Base-by-base conservation (phyloP, 1,139 yeast species). In the Suhomyces kunorum region DNA sequence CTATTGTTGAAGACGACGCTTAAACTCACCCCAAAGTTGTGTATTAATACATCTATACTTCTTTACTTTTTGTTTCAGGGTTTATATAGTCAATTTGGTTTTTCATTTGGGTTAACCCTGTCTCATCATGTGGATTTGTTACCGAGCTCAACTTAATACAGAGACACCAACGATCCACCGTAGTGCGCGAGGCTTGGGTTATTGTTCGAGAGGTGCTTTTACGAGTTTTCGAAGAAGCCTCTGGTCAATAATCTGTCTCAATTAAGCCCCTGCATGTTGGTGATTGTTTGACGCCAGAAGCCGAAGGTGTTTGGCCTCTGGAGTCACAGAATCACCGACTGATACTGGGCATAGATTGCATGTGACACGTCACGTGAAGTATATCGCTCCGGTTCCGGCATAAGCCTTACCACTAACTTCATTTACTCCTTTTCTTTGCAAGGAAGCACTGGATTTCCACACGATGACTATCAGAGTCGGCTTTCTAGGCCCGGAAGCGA, bases 401-500 rank as follows among this genome's bases (percentile, higher is more conserved):
- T 20, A n/a, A 20, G 8, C 11, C 24, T 9, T 7, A 20, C 24
- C 11, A 3, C 8, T 9, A 20, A 9, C 24, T 20, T 11, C 22
- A 20, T 11, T 8, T 18, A 18, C 8, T 18, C 7, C 8, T 6
- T 8, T 18, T 18, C 8, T 18, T 18, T 8, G 8, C 9, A 8
- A 8, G 23, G 22, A 8, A 15, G 22, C 6, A 15, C 16, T 16
- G 11, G 8, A 5, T 28, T 24, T 6, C 23, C 24, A 12, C 27
- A 3, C 9, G n/a, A 44, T 45, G 48, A 8, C 40, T 11, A 25
- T 54, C 14, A 68, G 63, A 44, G 83, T 87, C 7, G 88, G 88
- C 5, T 90, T 78, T 55, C 62, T 90, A 37, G 98, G 98, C 0
- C 98, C 98, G 0, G 71, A 71, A 38, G 97, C 97, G 2, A 89